Conservation (phyloP, 2,329 filamentous ascomycete genomes). For the Fusarium haematococcum region DNA sequence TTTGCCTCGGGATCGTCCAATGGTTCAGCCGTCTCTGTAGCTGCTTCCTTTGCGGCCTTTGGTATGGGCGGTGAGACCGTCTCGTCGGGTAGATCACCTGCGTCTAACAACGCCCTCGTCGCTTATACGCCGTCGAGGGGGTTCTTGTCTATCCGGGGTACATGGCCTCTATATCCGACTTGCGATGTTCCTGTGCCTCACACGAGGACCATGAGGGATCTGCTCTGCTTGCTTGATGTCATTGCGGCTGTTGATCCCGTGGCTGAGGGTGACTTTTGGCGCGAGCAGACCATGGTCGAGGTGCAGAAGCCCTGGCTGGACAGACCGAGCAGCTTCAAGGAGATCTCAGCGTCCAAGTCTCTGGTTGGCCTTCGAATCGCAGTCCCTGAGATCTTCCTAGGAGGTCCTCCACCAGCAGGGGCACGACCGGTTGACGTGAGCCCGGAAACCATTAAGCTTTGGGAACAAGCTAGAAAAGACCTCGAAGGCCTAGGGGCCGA, state of each 20-base stretch:
- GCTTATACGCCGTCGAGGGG: constrained; percentile 68
- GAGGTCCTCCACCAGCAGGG: constrained; percentile 14
- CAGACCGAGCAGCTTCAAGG: not conserved
- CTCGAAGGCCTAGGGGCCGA: constrained; percentile 13
- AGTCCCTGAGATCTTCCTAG: not conserved
- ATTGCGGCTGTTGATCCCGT: constrained; percentile 40
- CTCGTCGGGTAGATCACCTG: not conserved
- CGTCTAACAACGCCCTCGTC: constrained; percentile 39
- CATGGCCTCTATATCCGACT: constrained; percentile 66
- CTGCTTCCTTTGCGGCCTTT: not conserved
- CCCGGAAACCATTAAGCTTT: not conserved
- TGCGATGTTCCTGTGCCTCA: constrained; percentile 67
- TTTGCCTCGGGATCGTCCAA: constrained; percentile 70
- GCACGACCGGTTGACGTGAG: constrained; percentile 28
- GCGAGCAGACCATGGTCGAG: not conserved
- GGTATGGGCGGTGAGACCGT: not conserved
- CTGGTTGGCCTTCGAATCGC: not conserved
- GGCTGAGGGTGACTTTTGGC: not conserved
- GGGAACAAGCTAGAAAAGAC: not conserved
- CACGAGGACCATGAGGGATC: constrained; percentile 61
- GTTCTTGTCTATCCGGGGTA: constrained; percentile 62
- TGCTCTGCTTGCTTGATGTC: constrained; percentile 62
- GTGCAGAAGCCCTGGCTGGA: not conserved
- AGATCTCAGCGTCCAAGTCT: not conserved
- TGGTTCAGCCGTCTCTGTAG: constrained; percentile 60